phyloP scores from a whole-genome alignment of 2,329 filamentous ascomycete species.

The Arthrobotrys conoides region DNA sequence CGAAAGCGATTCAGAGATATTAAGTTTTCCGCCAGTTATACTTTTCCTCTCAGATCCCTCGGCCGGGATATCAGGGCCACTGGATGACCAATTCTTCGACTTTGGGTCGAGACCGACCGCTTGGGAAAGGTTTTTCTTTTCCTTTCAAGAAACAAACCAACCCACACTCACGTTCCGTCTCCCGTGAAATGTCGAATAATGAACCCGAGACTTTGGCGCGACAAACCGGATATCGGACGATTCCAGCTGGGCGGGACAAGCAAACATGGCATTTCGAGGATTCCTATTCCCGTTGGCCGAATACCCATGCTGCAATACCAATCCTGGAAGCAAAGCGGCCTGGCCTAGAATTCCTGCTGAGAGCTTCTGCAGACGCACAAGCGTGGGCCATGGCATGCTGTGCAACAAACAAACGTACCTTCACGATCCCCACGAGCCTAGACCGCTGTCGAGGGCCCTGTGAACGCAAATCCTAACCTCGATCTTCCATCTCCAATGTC shows the following conservation, averaged over 20 bases:
- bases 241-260: neutral
- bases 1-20: neutral
- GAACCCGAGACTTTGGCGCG: constrained; percentile 7
- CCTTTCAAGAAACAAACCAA: neutral
- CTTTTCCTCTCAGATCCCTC: constrained; percentile 6
- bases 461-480: constrained; percentile 9
- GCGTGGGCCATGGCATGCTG: neutral
- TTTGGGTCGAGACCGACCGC: constrained; percentile 13
- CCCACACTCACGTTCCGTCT: constrained; percentile 1
- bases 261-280: neutral
- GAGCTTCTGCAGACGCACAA: neutral
- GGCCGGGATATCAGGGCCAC: constrained; percentile 13
- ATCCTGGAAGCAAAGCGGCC: neutral
- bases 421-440: neutral
- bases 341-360: constrained; percentile 6
- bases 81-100: constrained; percentile 19
- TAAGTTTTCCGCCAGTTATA: neutral
- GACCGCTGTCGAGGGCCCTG: constrained; percentile 7
- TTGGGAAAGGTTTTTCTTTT: constrained; percentile 2
- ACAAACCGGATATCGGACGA: constrained; percentile 13
- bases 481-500: constrained; percentile 2
- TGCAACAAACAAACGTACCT: neutral
- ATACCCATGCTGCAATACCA: neutral
- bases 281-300: neutral
- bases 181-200: constrained; percentile 7